Conservation (phyloP, 192 early-diverging fungal species). For the Coemansia sp. region DNA sequence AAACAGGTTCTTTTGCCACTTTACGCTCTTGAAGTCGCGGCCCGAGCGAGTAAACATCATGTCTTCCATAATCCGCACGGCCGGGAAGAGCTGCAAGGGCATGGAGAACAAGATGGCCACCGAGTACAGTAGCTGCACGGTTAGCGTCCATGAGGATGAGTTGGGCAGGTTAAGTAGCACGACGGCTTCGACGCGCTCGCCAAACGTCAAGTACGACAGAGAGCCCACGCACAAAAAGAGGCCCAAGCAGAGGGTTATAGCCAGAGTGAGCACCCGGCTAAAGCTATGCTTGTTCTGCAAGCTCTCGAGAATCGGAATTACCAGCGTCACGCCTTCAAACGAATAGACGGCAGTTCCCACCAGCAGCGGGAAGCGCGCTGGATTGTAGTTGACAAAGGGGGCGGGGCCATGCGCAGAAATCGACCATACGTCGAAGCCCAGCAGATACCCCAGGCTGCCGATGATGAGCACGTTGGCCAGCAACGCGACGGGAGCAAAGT, state of each 20-base stretch:
- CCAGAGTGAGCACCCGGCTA: slow-evolving; percentile 70
- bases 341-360: slow-evolving; percentile 95
- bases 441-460: slow-evolving; percentile 79
- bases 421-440: slow-evolving; percentile 71
- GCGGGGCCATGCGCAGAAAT: slow-evolving; percentile 55
- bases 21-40: slow-evolving; percentile 69
- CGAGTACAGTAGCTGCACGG: slow-evolving; percentile 82
- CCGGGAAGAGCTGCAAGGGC: slow-evolving; percentile 90
- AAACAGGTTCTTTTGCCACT: slow-evolving; percentile 87
- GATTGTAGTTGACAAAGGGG: slow-evolving; percentile 74
- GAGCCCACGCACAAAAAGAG: slow-evolving; percentile 84
- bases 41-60: slow-evolving; percentile 81
- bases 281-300: slow-evolving; percentile 89
- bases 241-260: slow-evolving; percentile 74
- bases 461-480: slow-evolving; percentile 93
- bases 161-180: slow-evolving; percentile 87
- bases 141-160: slow-evolving; percentile 61
- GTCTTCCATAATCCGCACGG: slow-evolving; percentile 89
- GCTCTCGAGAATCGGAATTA: slow-evolving; percentile 68
- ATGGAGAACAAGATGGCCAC: slow-evolving; percentile 94
- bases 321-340: slow-evolving; percentile 86
- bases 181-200: slow-evolving; percentile 80
- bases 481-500: slow-evolving; percentile 83
- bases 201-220: slow-evolving; percentile 86
- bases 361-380: slow-evolving; percentile 77